Evolutionary conservation across 2,329 filamentous ascomycete species (phyloP), one percentile per base, ranked within the genome.

Genomic region (Fusarium camptoceras): DNA sequence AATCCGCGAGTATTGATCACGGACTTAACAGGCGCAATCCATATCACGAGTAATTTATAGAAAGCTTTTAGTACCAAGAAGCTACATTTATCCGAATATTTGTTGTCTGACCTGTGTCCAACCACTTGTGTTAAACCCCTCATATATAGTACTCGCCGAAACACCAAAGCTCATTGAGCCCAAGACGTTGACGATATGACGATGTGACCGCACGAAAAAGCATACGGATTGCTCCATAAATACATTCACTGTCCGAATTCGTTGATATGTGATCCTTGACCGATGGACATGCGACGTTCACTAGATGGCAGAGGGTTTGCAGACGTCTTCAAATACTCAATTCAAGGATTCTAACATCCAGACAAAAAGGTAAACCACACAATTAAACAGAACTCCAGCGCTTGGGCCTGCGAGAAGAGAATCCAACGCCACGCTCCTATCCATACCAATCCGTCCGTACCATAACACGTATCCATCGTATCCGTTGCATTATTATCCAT

Each of bases 331-430:
- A 46, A 30, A 51, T 22, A 27, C 18, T 34, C 25, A 51, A 60
- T 42, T 61, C 31, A 50, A 37, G 34, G 46, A 37, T 47, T 49
- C 18, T 51, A 67, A 42, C 34, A 37, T 37, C 34, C 34, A 41
- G 47, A 55, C 47, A 55, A 58, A 59, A 62, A 28, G 42, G 15
- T n/a, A 37, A 62, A 56, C 34, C 28, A 69, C 53, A 65, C 59
- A 64, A 60, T 62, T 59, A 56, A 74, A 74, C 68, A 75, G 72
- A 65, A 73, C 70, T 64, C 73, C 73, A 75, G 73, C 73, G 67
- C 73, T 75, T 75, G 73, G 73, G 72, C 66, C 73, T 75, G 71
- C 70, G 57, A 72, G 49, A 72, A 65, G 59, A 66, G 55, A 68
- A 66, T 39, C 48, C 30, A 51, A 66, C 63, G 62, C 71, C 58